A percentile compares a stretch with the other conserved stretches of the same genome.
phyloP scores from a whole-genome alignment of 352 stramenopile genomes.

The Phytophthora sojae region DNA sequence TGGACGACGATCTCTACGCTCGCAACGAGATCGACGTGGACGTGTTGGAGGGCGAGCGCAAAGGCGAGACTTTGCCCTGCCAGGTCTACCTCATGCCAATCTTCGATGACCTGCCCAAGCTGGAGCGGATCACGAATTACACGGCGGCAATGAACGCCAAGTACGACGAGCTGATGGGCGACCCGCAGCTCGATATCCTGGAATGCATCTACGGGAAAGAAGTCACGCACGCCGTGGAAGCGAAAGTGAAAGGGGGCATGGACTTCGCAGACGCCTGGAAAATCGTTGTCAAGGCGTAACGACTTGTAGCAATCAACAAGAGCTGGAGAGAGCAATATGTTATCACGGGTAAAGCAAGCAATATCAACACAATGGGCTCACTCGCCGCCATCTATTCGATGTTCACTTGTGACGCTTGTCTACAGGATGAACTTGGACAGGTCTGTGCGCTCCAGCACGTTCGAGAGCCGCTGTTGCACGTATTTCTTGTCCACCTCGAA shows the following conservation, averaged over 20 bases:
- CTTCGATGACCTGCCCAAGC: slow-evolving; percentile 38
- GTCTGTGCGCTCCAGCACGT: slow-evolving; percentile 95
- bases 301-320: background rate
- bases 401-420: slow-evolving; percentile 18
- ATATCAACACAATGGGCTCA: background rate
- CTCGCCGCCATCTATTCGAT: slow-evolving; percentile 3
- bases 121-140: slow-evolving; percentile 49
- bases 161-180: slow-evolving; percentile 44
- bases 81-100: slow-evolving; percentile 55
- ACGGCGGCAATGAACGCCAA: slow-evolving; percentile 41
- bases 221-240: slow-evolving; percentile 37
- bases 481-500: slow-evolving; percentile 94
- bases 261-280: slow-evolving; percentile 53
- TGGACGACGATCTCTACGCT: slow-evolving; percentile 56
- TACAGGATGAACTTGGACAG: slow-evolving; percentile 98
- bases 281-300: slow-evolving; percentile 21
- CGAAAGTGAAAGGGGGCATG: slow-evolving; percentile 40
- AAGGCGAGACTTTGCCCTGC: slow-evolving; percentile 31
- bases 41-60: slow-evolving; percentile 33
- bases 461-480: slow-evolving; percentile 93
- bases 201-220: slow-evolving; percentile 60
- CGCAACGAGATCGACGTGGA: slow-evolving; percentile 57
- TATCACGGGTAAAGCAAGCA: background rate
- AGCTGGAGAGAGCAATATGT: no score
- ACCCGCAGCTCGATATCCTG: slow-evolving; percentile 56